Percentiles rank a stretch among this genome's conserved stretches.
phyloP scores from a whole-genome alignment of 2,329 filamentous ascomycete species.

The Epichloe sibirici region DNA sequence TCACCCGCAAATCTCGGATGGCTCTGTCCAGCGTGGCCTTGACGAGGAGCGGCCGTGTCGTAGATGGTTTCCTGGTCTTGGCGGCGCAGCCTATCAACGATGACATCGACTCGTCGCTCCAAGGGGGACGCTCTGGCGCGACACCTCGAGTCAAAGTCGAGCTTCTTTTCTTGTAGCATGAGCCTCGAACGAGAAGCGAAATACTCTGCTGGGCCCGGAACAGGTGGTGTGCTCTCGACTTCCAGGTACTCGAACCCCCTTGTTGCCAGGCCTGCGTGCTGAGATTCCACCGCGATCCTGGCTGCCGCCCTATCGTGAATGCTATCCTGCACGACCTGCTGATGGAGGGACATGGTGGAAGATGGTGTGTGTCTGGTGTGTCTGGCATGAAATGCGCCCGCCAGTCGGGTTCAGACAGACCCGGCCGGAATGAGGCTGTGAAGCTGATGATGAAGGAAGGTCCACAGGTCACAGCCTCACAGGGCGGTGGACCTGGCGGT shows the following conservation, averaged over 20 bases:
- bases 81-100: conserved; percentile 26
- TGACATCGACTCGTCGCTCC: conserved; percentile 26
- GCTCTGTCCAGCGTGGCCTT: conserved; percentile 29
- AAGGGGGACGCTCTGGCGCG: conserved; percentile 17
- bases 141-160: conserved; percentile 30
- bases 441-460: not conserved
- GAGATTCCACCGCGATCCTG: not conserved
- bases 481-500: no score
- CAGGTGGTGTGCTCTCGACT: not conserved
- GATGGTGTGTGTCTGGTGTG: not conserved
- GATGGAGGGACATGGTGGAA: not conserved
- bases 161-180: conserved; percentile 17
- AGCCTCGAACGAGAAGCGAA: not conserved
- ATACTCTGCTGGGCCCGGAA: not conserved
- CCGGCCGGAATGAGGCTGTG: not conserved
- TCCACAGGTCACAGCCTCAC: no score
- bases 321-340: not conserved
- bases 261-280: not conserved
- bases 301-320: not conserved
- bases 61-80: conserved; percentile 27
- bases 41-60: conserved; percentile 15
- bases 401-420: no score
- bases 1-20: conserved; percentile 37
- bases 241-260: not conserved
- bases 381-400: not conserved